Conservation (phyloP, 2,329 filamentous ascomycete species). For the Aspergillus neotritici region DNA sequence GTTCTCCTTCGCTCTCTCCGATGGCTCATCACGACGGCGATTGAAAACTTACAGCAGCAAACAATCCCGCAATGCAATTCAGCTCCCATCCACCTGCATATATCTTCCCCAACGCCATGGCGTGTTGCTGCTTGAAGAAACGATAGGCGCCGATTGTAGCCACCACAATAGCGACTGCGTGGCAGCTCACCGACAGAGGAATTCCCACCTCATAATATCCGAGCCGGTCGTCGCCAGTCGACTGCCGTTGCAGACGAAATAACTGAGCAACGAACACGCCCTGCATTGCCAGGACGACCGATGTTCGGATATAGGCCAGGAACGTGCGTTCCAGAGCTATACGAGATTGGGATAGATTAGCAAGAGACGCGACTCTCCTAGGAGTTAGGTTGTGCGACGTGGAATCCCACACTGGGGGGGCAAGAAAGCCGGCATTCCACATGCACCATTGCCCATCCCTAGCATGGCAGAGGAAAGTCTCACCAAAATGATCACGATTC, state of each 20-base stretch:
- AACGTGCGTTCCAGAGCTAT: constrained; percentile 69
- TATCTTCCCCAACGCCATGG: constrained; percentile 53
- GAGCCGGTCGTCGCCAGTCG: constrained; percentile 34
- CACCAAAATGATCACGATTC: constrained; percentile 41
- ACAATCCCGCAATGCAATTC: constrained; percentile 42
- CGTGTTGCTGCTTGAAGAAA: constrained; percentile 58
- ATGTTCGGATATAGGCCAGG: constrained; percentile 67
- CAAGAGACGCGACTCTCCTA: neutral
- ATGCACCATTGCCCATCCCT: neutral
- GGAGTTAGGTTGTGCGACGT: neutral
- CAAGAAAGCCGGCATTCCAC: neutral
- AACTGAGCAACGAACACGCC: constrained; percentile 63
- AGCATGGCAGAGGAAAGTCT: constrained; percentile 4
- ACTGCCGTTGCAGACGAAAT: constrained; percentile 50
- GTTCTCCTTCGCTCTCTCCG: neutral
- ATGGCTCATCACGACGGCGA: neutral
- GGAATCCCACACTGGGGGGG: neutral
- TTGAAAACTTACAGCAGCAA: constrained; percentile 44
- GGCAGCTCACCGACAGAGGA: constrained; percentile 48
- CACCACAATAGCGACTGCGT: constrained; percentile 49
- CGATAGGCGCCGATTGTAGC: constrained; percentile 52
- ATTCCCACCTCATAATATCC: constrained; percentile 58
- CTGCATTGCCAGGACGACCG: constrained; percentile 61
- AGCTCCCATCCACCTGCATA: constrained; percentile 57
- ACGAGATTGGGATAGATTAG: neutral